A percentile compares a stretch with the other conserved stretches of the same genome.
Evolutionary conservation across 1,284 basidiomycete genomes (phyloP).

Genomic region (Ustilago shanxiensis): DNA sequence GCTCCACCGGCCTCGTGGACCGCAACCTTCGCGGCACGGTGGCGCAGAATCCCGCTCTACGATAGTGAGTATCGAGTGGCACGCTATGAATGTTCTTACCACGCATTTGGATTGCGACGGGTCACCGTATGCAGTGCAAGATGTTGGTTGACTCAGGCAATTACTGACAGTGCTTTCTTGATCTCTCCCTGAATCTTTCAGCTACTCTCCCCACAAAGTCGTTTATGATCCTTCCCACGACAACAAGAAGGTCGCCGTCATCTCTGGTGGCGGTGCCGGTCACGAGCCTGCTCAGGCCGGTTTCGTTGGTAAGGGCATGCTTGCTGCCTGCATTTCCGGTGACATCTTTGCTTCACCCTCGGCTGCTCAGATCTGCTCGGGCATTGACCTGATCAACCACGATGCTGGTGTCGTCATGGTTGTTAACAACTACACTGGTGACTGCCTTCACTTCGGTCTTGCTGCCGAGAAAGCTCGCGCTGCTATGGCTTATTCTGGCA

Average conservation of each 20-base stretch:
- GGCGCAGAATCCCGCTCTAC: conserved; percentile 65
- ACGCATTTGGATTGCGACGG: too few relatives aligned
- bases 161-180: conserved; percentile 1
- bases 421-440: conserved; percentile 73
- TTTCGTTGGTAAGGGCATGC: conserved; percentile 71
- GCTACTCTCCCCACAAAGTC: conserved; percentile 68
- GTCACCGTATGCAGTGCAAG: too few relatives aligned
- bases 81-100: too few relatives aligned
- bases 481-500: conserved; percentile 58
- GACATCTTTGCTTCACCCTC: conserved; percentile 74
- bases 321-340: conserved; percentile 72
- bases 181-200: conserved; percentile 8
- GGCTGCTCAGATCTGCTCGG: conserved; percentile 72
- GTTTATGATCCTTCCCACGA: conserved; percentile 67
- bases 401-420: conserved; percentile 70
- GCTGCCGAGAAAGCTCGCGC: conserved; percentile 68
- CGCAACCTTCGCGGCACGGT: conserved; percentile 65
- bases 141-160: background rate
- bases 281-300: conserved; percentile 72
- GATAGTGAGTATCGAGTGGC: conserved; percentile 58
- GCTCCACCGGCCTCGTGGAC: conserved; percentile 65
- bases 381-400: conserved; percentile 71
- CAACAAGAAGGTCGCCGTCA: conserved; percentile 71
- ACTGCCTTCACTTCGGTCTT: conserved; percentile 73
- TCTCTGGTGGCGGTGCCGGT: conserved; percentile 72